A percentile compares a stretch with the other conserved stretches of the same genome.
These are phyloP conservation scores for Phytophthora boehmeriae DNA, from an alignment of 352 stramenopile genomes.

Conservation along the genomic window DNA sequence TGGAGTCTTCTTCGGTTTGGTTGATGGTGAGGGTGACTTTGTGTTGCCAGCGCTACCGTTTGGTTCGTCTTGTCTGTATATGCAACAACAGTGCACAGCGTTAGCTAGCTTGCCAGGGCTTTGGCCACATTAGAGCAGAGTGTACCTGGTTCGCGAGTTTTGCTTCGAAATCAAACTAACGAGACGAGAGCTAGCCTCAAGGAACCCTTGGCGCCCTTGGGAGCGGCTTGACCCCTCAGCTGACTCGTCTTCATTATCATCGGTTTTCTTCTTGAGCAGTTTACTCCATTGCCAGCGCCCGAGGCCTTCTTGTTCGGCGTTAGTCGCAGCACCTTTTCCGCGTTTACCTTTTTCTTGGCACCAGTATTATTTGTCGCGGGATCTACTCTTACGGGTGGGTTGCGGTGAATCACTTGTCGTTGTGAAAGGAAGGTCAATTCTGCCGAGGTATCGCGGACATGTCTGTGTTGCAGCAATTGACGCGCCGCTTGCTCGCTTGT, in stretches of 20 bases:
- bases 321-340: conserved; percentile 35
- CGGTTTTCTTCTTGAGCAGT: conserved; percentile 48
- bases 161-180: conserved; percentile 38
- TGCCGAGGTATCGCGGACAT: conserved; percentile 61
- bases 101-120: too few species aligned
- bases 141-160: conserved; percentile 33
- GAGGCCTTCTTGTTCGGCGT: conserved; percentile 37
- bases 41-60: conserved; percentile 1
- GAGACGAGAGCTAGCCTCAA: conserved; percentile 35
- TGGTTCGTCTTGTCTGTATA: background rate
- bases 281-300: conserved; percentile 75
- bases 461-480: conserved; percentile 49
- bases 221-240: conserved; percentile 11
- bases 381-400: conserved; percentile 56
- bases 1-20: conserved; percentile 18
- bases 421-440: conserved; percentile 82
- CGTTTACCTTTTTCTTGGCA: conserved; percentile 35
- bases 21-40: conserved; percentile 2
- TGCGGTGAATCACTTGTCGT: conserved; percentile 76
- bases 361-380: conserved; percentile 18
- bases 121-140: background rate
- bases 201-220: conserved; percentile 30
- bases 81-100: background rate
- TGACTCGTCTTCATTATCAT: conserved; percentile 15
- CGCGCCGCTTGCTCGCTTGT: conserved; percentile 30